Evolutionary conservation across 257 asterid species (phyloP).

Genomic region (Nicotiana undulata): DNA sequence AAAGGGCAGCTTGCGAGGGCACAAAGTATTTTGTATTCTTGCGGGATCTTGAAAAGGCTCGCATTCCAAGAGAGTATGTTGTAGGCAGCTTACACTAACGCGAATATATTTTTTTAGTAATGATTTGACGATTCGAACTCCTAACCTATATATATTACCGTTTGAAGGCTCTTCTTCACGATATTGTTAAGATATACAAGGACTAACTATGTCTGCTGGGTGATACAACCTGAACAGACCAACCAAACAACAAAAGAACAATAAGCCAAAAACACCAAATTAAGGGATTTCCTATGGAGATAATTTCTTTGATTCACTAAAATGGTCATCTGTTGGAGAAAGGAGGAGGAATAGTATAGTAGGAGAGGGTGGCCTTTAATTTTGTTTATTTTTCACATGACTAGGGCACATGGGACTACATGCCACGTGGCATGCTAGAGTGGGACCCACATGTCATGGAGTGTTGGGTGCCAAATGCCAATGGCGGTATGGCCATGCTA

Average conservation of each 20-base stretch:
- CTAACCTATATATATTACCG: too few species aligned
- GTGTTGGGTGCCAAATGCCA: conserved; percentile 28
- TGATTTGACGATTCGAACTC: too few species aligned
- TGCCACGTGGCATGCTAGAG: conserved; percentile 21
- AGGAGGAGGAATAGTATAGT: background rate
- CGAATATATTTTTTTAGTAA: too few species aligned
- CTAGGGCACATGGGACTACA: conserved; percentile 22
- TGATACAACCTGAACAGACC: background rate
- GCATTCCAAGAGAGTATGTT: too few species aligned
- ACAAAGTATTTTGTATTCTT: too few species aligned
- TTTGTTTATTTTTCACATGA: conserved; percentile 10
- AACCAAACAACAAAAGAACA: background rate
- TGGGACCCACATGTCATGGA: conserved; percentile 22
- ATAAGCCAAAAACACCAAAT: background rate
- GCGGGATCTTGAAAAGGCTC: too few species aligned
- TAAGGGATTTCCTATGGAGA: background rate
- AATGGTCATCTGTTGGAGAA: background rate
- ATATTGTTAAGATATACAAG: background rate
- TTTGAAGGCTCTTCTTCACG: background rate
- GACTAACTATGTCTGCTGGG: background rate
- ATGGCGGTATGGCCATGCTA: conserved; percentile 45
- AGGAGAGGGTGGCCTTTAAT: background rate
- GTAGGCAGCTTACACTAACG: too few species aligned
- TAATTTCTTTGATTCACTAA: background rate
- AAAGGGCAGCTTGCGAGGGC: too few species aligned